A percentile compares a stretch with the other conserved stretches of the same genome.
Conservation (phyloP, 2,329 filamentous ascomycete species). For the Xylaria sp. region DNA sequence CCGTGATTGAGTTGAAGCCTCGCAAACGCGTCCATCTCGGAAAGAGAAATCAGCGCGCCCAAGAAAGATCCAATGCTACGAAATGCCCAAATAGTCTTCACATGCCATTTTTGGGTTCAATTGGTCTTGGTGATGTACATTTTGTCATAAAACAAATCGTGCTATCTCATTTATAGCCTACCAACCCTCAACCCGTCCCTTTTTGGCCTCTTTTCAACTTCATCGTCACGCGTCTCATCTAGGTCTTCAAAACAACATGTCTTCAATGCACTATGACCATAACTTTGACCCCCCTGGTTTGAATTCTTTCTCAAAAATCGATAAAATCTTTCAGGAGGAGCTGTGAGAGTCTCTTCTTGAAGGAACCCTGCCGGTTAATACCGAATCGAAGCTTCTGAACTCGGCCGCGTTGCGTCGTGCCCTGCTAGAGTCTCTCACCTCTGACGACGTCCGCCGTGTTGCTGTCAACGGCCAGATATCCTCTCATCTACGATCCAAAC, state of each 20-base stretch:
- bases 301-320: not conserved
- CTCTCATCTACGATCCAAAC: not conserved
- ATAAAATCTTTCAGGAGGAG: not conserved
- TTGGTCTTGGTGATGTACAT: not conserved
- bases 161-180: not conserved
- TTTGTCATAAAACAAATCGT: not conserved
- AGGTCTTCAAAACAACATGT: not conserved
- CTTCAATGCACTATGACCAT: not conserved
- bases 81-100: not conserved
- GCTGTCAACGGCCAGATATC: not conserved
- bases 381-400: slow-evolving; percentile 1
- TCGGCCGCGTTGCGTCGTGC: not conserved
- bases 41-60: not conserved
- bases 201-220: not conserved
- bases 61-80: not conserved
- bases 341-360: not conserved
- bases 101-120: not conserved
- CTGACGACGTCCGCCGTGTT: not conserved
- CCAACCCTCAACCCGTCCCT: not conserved
- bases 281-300: not conserved
- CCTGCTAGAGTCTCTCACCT: not conserved
- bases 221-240: not conserved
- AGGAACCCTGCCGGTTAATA: not conserved
- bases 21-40: not conserved
- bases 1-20: not conserved